Base-by-base conservation (phyloP, 1,284 basidiomycete species). In the Cutaneotrichosporon arboriforme region DNA sequence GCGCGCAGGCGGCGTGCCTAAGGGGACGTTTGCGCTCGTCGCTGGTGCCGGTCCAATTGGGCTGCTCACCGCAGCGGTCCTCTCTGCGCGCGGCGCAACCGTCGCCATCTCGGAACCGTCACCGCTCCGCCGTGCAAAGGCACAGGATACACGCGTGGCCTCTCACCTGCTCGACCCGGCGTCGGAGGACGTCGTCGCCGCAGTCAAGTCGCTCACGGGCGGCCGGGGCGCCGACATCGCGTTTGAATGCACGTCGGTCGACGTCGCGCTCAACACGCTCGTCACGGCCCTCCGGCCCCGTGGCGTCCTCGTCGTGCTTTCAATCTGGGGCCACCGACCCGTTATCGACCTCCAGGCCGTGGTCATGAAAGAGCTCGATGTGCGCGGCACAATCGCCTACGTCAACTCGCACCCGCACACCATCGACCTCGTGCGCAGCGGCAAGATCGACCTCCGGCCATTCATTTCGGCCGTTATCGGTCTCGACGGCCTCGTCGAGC, bases 391-490 rank as follows among this genome's bases (percentile, higher is more conserved):
- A 0, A 53, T 56, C 20, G 57, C 54, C 0, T 59, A 59, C 31
- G 51, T 50, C 45, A 51, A 59, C 54, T 35, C 23, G 17, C 57
- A 59, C 26, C 51, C 57, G 8, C 33, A 42, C 15, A 39, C 49
- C 9, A 59, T 59, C 46, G 41, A 48, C 36, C 57, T 59, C 22
- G 57, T 59, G 17, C 51, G 51, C 51, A 38, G 47, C 21, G 54
- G 54, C 33, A 53, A 53, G 38, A 38, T 59, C 49, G 46, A 59
- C 42, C 51, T 59, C 33, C 31, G 40, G 48, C 57, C 57, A 20
- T 59, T 59, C 49, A 59, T 59, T 42, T 53, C 57, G 2, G 26
- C 37, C 13, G 51, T 55, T 12, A 59, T 59, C n/a, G 51, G 54
- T 2, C 57, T 59, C 18, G 51, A 59, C 46, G 42, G 39, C 13